phyloP scores from a whole-genome alignment of 352 stramenopile genomes.

The Thalassiosira ordinaria region DNA sequence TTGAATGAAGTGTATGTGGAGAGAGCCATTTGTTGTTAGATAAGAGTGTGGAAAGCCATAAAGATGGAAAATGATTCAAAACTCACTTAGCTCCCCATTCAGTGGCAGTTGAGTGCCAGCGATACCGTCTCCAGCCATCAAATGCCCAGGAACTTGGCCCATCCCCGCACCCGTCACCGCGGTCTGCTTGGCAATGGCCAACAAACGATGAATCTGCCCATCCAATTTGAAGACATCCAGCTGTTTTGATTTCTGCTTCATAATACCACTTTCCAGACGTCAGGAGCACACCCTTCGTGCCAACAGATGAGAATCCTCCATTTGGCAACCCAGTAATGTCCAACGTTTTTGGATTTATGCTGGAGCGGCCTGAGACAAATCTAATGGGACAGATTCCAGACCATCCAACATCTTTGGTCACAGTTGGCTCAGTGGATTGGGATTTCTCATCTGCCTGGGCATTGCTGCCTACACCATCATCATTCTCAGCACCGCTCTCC shows the following conservation, averaged over 20 bases:
- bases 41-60: neutral
- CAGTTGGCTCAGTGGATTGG: conserved; percentile 18
- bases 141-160: conserved; percentile 84
- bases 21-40: neutral
- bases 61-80: too few relatives aligned
- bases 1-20: conserved; percentile 37
- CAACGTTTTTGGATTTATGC: conserved; percentile 76
- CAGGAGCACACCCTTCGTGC: conserved; percentile 82
- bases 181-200: conserved; percentile 82
- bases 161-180: conserved; percentile 85
- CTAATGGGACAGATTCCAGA: conserved; percentile 73
- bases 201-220: conserved; percentile 86
- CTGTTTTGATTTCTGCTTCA: conserved; percentile 82
- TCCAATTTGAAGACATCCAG: conserved; percentile 86
- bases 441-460: conserved; percentile 9
- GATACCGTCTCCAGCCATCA: conserved; percentile 86
- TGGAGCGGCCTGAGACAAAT: conserved; percentile 81
- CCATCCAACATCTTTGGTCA: conserved; percentile 54
- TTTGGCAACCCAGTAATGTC: conserved; percentile 78
- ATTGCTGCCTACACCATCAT: neutral
- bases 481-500: conserved; percentile 42
- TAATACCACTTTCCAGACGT: conserved; percentile 87
- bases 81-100: conserved; percentile 49
- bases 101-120: conserved; percentile 83
- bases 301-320: conserved; percentile 85